Conservation (phyloP, 768 basidiomycete genomes). For the Mycena latifolia region DNA sequence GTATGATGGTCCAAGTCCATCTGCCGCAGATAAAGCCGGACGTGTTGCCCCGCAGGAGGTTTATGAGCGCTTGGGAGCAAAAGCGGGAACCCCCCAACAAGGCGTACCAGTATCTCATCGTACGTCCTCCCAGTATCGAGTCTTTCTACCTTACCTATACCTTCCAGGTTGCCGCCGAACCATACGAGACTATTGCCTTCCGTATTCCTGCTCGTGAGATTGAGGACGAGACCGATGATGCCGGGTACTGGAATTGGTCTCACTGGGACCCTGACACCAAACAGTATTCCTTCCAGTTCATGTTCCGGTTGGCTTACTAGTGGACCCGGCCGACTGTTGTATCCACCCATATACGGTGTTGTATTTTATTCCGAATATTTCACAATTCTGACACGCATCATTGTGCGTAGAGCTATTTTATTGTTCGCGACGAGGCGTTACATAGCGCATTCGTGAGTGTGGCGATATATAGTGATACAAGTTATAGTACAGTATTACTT, state of each 20-base stretch:
- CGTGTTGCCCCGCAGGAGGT: constrained; percentile 86
- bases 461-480: constrained; percentile 14
- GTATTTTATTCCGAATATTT: constrained; percentile 31
- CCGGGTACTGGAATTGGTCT: constrained; percentile 96
- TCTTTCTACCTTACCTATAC: constrained; percentile 41
- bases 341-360: constrained; percentile 35
- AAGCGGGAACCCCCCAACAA: constrained; percentile 95
- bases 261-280: constrained; percentile 99
- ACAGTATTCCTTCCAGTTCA: constrained; percentile 98
- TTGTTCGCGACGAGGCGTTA: not conserved
- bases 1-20: constrained; percentile 97
- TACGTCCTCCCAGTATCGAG: constrained; percentile 55
- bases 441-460: constrained; percentile 11
- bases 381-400: constrained; percentile 19
- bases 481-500: constrained; percentile 16
- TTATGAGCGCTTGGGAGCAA: constrained; percentile 99
- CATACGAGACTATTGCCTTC: constrained; percentile 99
- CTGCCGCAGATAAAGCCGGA: constrained; percentile 93
- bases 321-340: constrained; percentile 9
- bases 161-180: constrained; percentile 94
- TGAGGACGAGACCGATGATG: constrained; percentile 93
- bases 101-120: constrained; percentile 97
- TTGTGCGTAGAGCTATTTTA: constrained; percentile 7
- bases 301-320: constrained; percentile 78
- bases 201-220: constrained; percentile 98